phyloP scores from a whole-genome alignment of 805 yeast genomes.

The Yarrowia hollandica region DNA sequence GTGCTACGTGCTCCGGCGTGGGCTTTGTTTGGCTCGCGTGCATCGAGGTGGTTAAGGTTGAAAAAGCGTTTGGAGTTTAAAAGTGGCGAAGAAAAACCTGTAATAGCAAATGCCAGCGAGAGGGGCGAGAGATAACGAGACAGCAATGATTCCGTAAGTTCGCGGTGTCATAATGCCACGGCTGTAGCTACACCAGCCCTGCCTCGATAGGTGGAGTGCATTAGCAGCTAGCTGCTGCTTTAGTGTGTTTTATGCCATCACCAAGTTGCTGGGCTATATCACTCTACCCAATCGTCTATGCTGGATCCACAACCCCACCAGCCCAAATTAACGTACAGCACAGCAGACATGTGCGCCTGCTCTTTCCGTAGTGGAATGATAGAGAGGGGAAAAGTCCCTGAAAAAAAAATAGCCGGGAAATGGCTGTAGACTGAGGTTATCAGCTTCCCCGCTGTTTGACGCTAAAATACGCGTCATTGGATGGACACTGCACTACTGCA shows the following conservation, averaged over 20 bases:
- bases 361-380: conserved; percentile 10
- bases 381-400: neutral
- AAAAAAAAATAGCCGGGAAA: neutral
- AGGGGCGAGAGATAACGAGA: too few species aligned
- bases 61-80: conserved; percentile 5
- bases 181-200: too few species aligned
- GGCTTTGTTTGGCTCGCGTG: conserved; percentile 4
- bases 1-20: neutral
- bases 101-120: neutral
- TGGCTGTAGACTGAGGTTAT: neutral
- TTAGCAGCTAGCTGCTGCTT: neutral
- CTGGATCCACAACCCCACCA: conserved; percentile 23
- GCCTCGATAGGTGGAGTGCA: neutral
- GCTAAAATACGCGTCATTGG: conserved; percentile 2
- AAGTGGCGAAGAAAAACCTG: neutral
- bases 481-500: neutral
- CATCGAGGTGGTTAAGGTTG: conserved; percentile 22
- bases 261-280: neutral
- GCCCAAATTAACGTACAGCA: conserved; percentile 9
- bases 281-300: too few species aligned
- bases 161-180: too few species aligned
- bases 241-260: conserved; percentile 2
- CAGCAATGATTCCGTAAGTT: too few species aligned
- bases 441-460: neutral
- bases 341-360: conserved; percentile 1